Percentiles rank a stretch among this genome's conserved stretches.
Evolutionary conservation across 352 stramenopile genomes (phyloP).

Genomic region (Phytopythium oedochilum): DNA sequence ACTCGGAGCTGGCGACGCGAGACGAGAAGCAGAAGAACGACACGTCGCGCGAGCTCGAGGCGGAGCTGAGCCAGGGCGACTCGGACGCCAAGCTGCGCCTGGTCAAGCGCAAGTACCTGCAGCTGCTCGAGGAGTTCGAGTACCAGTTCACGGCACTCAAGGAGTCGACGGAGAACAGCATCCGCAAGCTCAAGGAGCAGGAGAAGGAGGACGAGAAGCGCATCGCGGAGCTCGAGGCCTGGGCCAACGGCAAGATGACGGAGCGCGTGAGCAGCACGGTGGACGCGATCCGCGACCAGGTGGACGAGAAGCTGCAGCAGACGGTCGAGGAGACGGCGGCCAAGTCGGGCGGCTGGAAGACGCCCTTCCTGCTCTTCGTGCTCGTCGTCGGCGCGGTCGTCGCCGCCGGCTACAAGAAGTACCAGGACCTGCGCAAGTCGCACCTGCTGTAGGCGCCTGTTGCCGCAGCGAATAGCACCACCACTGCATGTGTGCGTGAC

Average conservation of each 20-base stretch:
- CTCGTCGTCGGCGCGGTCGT: slow-evolving; percentile 54
- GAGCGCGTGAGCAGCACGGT: slow-evolving; percentile 55
- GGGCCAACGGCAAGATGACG: slow-evolving; percentile 50
- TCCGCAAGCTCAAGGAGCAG: slow-evolving; percentile 74
- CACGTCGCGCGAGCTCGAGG: slow-evolving; percentile 45
- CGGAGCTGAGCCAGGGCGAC: slow-evolving; percentile 39
- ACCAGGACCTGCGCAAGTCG: slow-evolving; percentile 84
- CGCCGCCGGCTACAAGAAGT: slow-evolving; percentile 81
- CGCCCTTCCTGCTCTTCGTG: slow-evolving; percentile 75
- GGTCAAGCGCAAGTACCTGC: slow-evolving; percentile 75
- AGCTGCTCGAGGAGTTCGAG: slow-evolving; percentile 82
- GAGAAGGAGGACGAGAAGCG: slow-evolving; percentile 58
- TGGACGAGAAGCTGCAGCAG: slow-evolving; percentile 61
- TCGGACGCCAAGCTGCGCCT: slow-evolving; percentile 57
- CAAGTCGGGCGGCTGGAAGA: slow-evolving; percentile 77
- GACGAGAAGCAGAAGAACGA: slow-evolving; percentile 64
- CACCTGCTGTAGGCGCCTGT: slow-evolving; percentile 66
- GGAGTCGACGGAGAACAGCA: slow-evolving; percentile 79
- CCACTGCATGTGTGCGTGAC: background rate
- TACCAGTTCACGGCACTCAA: slow-evolving; percentile 81
- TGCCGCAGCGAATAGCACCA: background rate
- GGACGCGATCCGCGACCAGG: slow-evolving; percentile 56
- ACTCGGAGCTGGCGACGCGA: slow-evolving; percentile 37
- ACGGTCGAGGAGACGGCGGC: slow-evolving; percentile 71
- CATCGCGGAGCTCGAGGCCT: slow-evolving; percentile 69